Base-by-base conservation (phyloP, 208 protist genomes). In the Leishmania arabica region DNA sequence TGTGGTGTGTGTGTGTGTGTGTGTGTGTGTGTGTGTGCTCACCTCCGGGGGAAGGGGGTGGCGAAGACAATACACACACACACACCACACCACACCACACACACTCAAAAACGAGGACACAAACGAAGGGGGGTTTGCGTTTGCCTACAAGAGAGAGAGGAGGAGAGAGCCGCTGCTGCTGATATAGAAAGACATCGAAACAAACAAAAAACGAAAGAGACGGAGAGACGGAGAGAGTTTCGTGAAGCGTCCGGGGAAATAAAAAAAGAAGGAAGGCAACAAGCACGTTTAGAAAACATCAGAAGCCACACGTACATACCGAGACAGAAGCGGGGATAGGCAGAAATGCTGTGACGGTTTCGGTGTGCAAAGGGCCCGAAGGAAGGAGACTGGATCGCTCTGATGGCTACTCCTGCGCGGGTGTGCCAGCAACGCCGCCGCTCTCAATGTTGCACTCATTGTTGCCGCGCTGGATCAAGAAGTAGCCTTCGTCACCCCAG, bases 401-500 rank as follows among this genome's bases (percentile, higher is more conserved):
- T 19, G 37, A 34, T 24, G 65, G 17, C 64, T 85, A 85, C 7
- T 83, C 47, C n/a, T 45, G 47, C n/a, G 54, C 58, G 5, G 92
- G 89, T 17, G 76, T 62, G 37, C 93, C 94, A 27, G 87, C 89
- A 40, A 86, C 86, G 37, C 91, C 93, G n/a, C 42, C 79, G 7
- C 49, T 27, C 82, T 98, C 94, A 75, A 98, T 95, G 21, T 88
- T 92, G 79, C 94, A 96, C 86, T 97, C 94, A 81, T 97, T 77
- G 65, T 42, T 74, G 75, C 95, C 95, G 47, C 91, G 88, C 64
- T 78, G 65, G 79, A 98, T 95, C 69, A 89, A 78, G 86, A 98
- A 94, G 86, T 94, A 95, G 74, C 96, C 96, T 47, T 94, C 86
- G 72, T 96, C 89, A 58, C 96, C 96, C 96, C 96, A 98, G 74